Conservation (phyloP, 202 grass and related monocot species). For the Zizania palustris region DNA sequence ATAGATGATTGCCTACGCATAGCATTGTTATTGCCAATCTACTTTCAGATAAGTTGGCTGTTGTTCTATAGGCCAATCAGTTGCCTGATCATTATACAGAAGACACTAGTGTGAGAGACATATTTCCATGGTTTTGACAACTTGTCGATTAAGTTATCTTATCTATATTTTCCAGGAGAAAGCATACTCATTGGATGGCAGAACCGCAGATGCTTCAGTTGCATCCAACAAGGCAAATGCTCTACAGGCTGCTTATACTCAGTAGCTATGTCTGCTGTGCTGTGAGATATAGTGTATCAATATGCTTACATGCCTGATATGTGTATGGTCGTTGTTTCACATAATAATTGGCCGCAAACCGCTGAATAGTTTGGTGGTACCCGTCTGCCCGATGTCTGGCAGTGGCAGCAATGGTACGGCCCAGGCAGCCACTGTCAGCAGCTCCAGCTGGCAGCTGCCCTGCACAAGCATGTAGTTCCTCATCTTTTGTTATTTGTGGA, state of each 20-base stretch:
- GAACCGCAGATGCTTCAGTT: conserved; percentile 35
- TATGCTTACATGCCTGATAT: neutral
- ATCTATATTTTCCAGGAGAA: conserved; percentile 46
- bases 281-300: neutral
- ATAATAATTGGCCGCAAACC: neutral
- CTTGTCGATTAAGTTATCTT: neutral
- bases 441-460: too few relatives aligned
- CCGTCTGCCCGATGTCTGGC: too few relatives aligned
- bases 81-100: too few relatives aligned
- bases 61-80: neutral
- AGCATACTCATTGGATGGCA: conserved; percentile 54
- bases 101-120: neutral
- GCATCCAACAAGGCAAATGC: conserved; percentile 52
- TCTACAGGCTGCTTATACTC: conserved; percentile 47
- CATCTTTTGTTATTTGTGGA: too few relatives aligned
- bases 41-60: neutral
- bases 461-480: too few relatives aligned
- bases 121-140: neutral
- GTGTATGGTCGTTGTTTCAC: neutral
- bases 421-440: too few relatives aligned
- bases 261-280: neutral
- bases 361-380: neutral
- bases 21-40: conserved; percentile 1
- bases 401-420: too few relatives aligned
- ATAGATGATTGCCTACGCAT: conserved; percentile 1